phyloP scores from a whole-genome alignment of 2,329 filamentous ascomycete species.

The Colletotrichum sp. region DNA sequence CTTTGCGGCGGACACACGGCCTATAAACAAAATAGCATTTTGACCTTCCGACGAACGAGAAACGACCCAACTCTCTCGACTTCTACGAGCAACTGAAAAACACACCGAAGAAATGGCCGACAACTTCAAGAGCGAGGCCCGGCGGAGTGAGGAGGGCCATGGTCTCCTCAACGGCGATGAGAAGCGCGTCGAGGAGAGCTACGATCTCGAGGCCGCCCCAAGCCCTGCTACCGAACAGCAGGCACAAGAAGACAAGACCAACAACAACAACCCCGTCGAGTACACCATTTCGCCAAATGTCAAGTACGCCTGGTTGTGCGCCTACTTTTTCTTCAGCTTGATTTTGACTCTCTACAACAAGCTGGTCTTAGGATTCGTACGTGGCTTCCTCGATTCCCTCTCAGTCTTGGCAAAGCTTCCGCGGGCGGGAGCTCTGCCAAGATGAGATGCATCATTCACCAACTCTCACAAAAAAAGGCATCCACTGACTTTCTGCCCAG shows the following conservation, averaged over 20 bases:
- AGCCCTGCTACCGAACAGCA: conserved; percentile 8
- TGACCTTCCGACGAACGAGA: conserved; percentile 1
- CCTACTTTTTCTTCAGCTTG: conserved; percentile 56
- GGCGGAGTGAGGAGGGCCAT: conserved; percentile 22
- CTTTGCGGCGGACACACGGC: conserved; percentile 4
- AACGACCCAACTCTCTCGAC: background rate
- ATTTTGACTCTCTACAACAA: conserved; percentile 64
- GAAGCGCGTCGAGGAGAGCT: conserved; percentile 21
- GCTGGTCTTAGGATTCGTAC: conserved; percentile 56
- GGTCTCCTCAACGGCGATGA: conserved; percentile 23
- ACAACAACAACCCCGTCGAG: conserved; percentile 31
- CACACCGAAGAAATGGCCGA: conserved; percentile 16
- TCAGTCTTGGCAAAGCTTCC: background rate
- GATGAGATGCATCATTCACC: background rate
- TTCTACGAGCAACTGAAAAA: background rate
- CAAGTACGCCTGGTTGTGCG: conserved; percentile 55
- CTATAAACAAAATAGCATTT: conserved; percentile 8
- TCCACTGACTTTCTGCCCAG: conserved; percentile 33
- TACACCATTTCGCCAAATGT: conserved; percentile 48
- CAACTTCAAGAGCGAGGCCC: conserved; percentile 20
- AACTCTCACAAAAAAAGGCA: background rate
- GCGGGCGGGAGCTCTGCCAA: background rate
- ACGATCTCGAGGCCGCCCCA: conserved; percentile 21
- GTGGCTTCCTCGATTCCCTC: conserved; percentile 20
- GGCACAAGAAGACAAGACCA: conserved; percentile 2